Percentiles rank a stretch among this genome's conserved stretches.
Evolutionary conservation across 2,329 filamentous ascomycete genomes (phyloP).

Genomic region (Dryadomyces quercivorus): DNA sequence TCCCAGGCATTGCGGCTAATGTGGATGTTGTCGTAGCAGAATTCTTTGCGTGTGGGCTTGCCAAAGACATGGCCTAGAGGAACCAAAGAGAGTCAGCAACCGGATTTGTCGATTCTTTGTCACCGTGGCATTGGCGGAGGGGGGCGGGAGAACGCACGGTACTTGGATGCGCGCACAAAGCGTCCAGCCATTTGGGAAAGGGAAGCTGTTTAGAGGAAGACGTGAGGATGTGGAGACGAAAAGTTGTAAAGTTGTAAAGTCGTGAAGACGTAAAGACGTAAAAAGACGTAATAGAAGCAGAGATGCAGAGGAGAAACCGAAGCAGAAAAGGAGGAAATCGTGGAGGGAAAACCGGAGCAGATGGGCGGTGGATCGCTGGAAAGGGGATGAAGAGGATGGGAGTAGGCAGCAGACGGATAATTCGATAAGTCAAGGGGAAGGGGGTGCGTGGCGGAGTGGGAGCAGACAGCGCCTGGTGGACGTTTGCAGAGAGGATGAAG

Average conservation of each 20-base stretch:
- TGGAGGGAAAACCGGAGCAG: background rate
- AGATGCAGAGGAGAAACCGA: background rate
- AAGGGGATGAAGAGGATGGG: background rate
- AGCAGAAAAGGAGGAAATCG: background rate
- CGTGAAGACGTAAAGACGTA: background rate
- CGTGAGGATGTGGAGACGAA: background rate
- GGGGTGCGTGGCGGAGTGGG: background rate
- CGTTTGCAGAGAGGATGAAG: background rate
- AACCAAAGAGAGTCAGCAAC: background rate
- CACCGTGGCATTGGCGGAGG: background rate
- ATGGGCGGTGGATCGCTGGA: background rate
- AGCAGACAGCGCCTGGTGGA: background rate
- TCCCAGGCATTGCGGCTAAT: constrained; percentile 99
- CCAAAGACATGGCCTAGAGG: constrained; percentile 89
- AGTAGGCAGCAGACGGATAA: no score
- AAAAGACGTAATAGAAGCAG: background rate
- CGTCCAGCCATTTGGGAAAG: constrained; percentile 41
- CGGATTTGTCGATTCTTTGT: background rate
- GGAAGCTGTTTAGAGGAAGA: background rate
- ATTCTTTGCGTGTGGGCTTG: constrained; percentile 88
- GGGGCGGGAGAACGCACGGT: constrained; percentile 30
- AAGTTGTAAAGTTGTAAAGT: background rate
- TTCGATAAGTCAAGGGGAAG: background rate
- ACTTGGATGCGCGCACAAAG: constrained; percentile 58
- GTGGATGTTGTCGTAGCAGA: constrained; percentile 96